These are phyloP conservation scores for Yamadazyma epiphylla DNA, from an alignment of 1,139 yeast species.

Conservation along the genomic window DNA sequence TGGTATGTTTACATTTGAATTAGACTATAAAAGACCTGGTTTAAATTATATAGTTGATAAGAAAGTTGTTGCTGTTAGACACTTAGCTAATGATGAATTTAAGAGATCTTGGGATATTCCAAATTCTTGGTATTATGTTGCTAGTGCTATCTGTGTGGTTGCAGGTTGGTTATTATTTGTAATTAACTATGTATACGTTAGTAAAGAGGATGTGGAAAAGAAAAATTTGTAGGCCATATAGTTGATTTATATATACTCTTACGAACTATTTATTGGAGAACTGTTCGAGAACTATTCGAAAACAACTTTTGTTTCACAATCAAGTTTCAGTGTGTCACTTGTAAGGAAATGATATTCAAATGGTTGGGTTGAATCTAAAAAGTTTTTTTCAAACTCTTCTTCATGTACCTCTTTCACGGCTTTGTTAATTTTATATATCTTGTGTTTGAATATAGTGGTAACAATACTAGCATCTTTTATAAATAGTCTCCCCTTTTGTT, in stretches of 20 bases:
- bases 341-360: conserved; percentile 10
- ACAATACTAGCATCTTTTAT: conserved; percentile 8
- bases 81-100: conserved; percentile 93
- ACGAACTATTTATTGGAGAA: too few relatives aligned
- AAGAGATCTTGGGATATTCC: conserved; percentile 91
- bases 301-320: too few relatives aligned
- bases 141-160: conserved; percentile 67
- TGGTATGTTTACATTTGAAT: conserved; percentile 87
- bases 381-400: conserved; percentile 1
- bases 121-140: conserved; percentile 87
- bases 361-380: conserved; percentile 5
- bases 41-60: conserved; percentile 62
- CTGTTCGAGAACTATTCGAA: too few relatives aligned
- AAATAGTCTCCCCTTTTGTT: conserved; percentile 11
- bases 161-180: conserved; percentile 75
- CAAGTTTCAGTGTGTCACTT: conserved; percentile 2
- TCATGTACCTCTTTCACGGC: conserved; percentile 1
- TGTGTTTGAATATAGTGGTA: conserved; percentile 7
- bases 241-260: too few relatives aligned
- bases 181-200: conserved; percentile 54
- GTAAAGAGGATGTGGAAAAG: conserved; percentile 26
- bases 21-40: conserved; percentile 82
- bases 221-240: conserved; percentile 21
- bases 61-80: conserved; percentile 80
- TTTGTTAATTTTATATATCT: conserved; percentile 3